A percentile compares a stretch with the other conserved stretches of the same genome.
Evolutionary conservation across 139 green algal species (phyloP).

Genomic region (Mesostigma viride): DNA sequence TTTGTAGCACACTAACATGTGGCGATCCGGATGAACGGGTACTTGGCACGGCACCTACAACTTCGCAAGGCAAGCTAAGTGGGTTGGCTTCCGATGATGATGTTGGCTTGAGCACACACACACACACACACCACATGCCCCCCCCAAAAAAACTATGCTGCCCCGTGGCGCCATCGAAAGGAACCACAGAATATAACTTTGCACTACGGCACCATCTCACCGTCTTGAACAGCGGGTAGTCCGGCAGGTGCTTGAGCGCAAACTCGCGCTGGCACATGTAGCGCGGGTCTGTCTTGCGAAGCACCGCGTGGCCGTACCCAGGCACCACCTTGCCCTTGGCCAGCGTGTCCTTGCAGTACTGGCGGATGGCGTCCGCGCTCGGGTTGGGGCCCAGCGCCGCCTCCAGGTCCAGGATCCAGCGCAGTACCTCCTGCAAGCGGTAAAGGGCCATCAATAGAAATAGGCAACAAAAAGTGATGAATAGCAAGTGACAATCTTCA

Average conservation of each 20-base stretch:
- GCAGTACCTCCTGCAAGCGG: constrained; percentile 61
- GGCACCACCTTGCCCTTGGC: constrained; percentile 83
- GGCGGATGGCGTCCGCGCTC: constrained; percentile 69
- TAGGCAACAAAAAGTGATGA: not conserved
- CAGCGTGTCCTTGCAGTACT: constrained; percentile 80
- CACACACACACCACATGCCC: too few species aligned
- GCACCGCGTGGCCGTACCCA: constrained; percentile 92
- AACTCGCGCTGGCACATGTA: constrained; percentile 88
- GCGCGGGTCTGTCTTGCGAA: constrained; percentile 92
- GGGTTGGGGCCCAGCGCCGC: constrained; percentile 57
- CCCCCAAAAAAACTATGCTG: too few species aligned
- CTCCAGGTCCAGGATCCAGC: constrained; percentile 68
- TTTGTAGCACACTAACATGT: too few species aligned
- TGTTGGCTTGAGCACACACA: too few species aligned
- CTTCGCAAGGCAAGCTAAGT: too few species aligned
- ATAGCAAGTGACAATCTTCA: constrained; percentile 32
- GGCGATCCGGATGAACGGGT: too few species aligned
- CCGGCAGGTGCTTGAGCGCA: constrained; percentile 80
- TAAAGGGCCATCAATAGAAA: constrained; percentile 7
- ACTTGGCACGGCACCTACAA: too few species aligned
- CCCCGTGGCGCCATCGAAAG: too few species aligned
- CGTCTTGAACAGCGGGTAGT: constrained; percentile 87
- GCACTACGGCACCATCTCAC: constrained; percentile 44
- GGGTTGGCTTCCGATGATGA: too few species aligned
- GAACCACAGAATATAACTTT: too few species aligned